These are phyloP conservation scores for Claviceps capensis DNA, from an alignment of 2,329 filamentous ascomycete genomes.

Conservation along the genomic window DNA sequence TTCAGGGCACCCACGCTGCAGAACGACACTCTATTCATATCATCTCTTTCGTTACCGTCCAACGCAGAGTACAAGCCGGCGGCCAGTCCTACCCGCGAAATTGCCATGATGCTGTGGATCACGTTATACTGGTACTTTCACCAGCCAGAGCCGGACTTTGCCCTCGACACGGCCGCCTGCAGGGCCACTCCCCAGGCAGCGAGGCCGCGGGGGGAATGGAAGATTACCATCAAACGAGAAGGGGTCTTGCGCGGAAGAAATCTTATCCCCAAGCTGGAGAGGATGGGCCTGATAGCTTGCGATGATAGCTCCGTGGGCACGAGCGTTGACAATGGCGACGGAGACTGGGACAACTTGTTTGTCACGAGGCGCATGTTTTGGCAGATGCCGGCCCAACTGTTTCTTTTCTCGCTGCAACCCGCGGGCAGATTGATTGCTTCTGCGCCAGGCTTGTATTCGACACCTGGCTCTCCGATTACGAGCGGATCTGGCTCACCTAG, in stretches of 20 bases:
- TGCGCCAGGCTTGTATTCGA: conserved; percentile 31
- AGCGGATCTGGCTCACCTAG: conserved; percentile 13
- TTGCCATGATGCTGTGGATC: conserved; percentile 94
- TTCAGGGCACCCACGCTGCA: conserved; percentile 63
- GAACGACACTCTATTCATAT: conserved; percentile 78
- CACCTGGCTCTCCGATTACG: conserved; percentile 31
- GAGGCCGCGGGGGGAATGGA: conserved; percentile 74
- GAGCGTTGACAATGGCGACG: conserved; percentile 43
- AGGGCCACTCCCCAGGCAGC: conserved; percentile 53
- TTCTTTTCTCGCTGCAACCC: conserved; percentile 72
- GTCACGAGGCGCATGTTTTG: conserved; percentile 72
- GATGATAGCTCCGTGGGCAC: conserved; percentile 63
- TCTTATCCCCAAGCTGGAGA: conserved; percentile 77
- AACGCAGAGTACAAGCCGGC: conserved; percentile 67
- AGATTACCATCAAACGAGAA: conserved; percentile 68
- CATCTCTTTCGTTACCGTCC: conserved; percentile 75
- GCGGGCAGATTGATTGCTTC: conserved; percentile 15
- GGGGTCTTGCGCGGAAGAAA: conserved; percentile 79
- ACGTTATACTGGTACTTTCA: conserved; percentile 97
- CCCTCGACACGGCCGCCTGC: conserved; percentile 48
- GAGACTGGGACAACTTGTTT: conserved; percentile 70
- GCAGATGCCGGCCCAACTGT: conserved; percentile 79
- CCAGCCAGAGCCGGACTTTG: conserved; percentile 56
- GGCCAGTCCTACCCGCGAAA: conserved; percentile 70
- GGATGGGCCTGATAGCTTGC: conserved; percentile 74